Conservation (phyloP, 192 early-diverging fungal genomes). For the Coemansia sp. region DNA sequence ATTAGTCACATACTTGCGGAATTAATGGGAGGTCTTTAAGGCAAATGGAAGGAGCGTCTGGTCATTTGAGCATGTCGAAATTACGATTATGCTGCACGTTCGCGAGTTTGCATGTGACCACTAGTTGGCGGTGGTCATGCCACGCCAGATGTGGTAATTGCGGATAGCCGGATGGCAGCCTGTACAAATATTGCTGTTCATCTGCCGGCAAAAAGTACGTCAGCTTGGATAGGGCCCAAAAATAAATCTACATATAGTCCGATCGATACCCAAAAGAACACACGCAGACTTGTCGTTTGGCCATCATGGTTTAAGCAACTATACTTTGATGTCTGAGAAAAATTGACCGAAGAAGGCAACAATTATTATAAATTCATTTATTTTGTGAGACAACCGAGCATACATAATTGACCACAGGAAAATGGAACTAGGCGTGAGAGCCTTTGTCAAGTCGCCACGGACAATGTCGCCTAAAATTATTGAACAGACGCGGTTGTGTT, state of each 20-base stretch:
- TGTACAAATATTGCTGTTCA: too few species aligned
- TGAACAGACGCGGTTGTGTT: not conserved
- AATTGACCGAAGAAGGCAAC: not conserved
- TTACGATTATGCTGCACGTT: not conserved
- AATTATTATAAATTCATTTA: slow-evolving; percentile 9
- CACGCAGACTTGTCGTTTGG: not conserved
- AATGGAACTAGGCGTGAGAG: slow-evolving; percentile 11
- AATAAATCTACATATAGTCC: too few species aligned
- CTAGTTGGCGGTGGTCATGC: too few species aligned
- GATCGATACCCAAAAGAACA: too few species aligned
- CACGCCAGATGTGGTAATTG: too few species aligned
- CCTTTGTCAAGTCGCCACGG: not conserved
- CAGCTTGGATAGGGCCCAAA: too few species aligned
- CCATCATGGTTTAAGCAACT: not conserved
- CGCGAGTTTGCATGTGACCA: too few species aligned
- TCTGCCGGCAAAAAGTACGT: too few species aligned
- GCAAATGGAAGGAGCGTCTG: not conserved
- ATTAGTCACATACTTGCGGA: not conserved
- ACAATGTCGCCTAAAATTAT: not conserved
- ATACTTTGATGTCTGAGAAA: not conserved
- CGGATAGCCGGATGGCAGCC: too few species aligned
- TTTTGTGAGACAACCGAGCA: not conserved
- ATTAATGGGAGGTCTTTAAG: not conserved
- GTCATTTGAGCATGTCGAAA: not conserved
- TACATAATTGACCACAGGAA: not conserved